Conservation (phyloP, 140 eudicot species). For the Erigeron philadelphicus region DNA sequence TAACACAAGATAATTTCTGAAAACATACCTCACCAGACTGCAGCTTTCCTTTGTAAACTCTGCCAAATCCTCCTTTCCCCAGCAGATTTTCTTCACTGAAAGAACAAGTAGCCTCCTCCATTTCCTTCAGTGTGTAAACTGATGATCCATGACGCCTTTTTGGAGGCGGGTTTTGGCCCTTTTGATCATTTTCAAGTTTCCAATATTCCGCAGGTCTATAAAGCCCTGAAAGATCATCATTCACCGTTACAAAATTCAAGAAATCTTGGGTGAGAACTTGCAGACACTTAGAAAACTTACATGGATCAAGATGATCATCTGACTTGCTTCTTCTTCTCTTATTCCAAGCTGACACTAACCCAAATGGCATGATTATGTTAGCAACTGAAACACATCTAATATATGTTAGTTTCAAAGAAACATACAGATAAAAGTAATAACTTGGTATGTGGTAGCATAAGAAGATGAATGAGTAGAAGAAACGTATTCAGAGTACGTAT, state of each 20-base stretch:
- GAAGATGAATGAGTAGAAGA: constrained; percentile 25
- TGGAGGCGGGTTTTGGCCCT: constrained; percentile 47
- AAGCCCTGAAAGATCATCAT: constrained; percentile 49
- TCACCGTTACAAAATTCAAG: constrained; percentile 25
- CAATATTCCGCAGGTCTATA: constrained; percentile 74
- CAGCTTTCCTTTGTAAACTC: constrained; percentile 80
- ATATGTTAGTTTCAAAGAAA: constrained; percentile 13
- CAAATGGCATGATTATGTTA: constrained; percentile 64
- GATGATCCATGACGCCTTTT: constrained; percentile 66
- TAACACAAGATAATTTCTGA: constrained; percentile 9
- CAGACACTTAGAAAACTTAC: constrained; percentile 33
- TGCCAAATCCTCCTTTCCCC: constrained; percentile 95
- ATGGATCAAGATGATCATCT: constrained; percentile 70
- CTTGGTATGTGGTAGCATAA: constrained; percentile 19
- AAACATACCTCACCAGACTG: constrained; percentile 74
- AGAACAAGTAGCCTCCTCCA: constrained; percentile 88
- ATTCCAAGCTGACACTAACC: constrained; percentile 93
- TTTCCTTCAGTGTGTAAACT: constrained; percentile 76
- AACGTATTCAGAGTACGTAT: constrained; percentile 51
- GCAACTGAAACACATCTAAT: constrained; percentile 20
- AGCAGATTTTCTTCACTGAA: constrained; percentile 72
- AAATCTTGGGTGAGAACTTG: background rate
- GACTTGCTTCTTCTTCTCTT: constrained; percentile 86
- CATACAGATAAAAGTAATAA: constrained; percentile 12
- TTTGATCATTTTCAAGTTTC: constrained; percentile 61